Evolutionary conservation across 148 eudicot species (phyloP).

Genomic region (Simmondsia chinensis): DNA sequence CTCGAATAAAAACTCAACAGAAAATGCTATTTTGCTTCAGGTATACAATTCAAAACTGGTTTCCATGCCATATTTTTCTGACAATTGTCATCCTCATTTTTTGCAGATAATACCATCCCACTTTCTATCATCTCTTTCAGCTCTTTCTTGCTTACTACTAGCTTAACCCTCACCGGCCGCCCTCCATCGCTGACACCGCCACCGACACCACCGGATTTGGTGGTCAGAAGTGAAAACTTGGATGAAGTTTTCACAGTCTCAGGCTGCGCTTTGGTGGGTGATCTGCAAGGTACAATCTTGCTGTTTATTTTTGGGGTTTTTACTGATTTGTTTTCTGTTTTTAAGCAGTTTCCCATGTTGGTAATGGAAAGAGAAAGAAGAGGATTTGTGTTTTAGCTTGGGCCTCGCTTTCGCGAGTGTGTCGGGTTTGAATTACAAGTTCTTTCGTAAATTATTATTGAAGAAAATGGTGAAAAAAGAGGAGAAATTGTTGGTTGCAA

Average conservation of each 20-base stretch:
- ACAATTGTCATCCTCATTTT: slow-evolving; percentile 16
- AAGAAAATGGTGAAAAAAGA: too few species aligned
- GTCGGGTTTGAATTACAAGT: too few species aligned
- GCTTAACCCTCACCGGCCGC: slow-evolving; percentile 43
- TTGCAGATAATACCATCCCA: slow-evolving; percentile 32
- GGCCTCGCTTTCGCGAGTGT: too few species aligned
- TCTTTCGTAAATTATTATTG: too few species aligned
- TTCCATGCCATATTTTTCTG: slow-evolving; percentile 19
- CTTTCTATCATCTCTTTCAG: slow-evolving; percentile 40
- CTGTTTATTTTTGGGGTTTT: slow-evolving; percentile 35
- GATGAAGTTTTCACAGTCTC: too few species aligned
- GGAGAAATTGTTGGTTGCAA: too few species aligned
- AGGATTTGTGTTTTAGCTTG: too few species aligned
- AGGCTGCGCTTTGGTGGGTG: slow-evolving; percentile 29
- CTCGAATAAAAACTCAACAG: neutral
- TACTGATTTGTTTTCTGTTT: slow-evolving; percentile 19
- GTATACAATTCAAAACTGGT: slow-evolving; percentile 43
- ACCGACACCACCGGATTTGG: slow-evolving; percentile 29
- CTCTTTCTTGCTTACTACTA: slow-evolving; percentile 60
- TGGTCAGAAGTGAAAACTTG: too few species aligned
- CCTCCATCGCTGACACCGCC: slow-evolving; percentile 4
- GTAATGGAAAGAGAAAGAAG: too few species aligned
- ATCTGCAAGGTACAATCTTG: slow-evolving; percentile 31
- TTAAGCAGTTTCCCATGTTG: slow-evolving; percentile 66
- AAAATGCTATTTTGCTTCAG: slow-evolving; percentile 23